These are phyloP conservation scores for Endothia cerciana DNA, from an alignment of 2,329 filamentous ascomycete genomes.

Conservation along the genomic window DNA sequence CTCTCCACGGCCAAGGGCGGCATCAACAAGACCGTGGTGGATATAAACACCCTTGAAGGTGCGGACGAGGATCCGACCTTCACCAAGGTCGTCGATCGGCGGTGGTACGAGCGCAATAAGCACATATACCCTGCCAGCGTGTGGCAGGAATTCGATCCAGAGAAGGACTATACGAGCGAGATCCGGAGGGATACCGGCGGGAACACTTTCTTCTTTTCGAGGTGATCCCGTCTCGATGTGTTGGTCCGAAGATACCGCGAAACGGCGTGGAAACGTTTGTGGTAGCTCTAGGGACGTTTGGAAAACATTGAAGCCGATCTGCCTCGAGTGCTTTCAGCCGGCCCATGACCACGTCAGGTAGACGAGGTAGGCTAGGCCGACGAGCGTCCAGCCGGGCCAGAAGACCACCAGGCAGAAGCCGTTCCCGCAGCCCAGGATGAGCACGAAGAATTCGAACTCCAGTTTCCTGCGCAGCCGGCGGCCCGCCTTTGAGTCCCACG, in stretches of 20 bases:
- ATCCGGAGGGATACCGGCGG: slow-evolving; percentile 83
- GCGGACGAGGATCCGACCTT: slow-evolving; percentile 74
- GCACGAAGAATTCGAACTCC: slow-evolving; percentile 55
- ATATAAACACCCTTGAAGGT: slow-evolving; percentile 70
- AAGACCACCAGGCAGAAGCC: slow-evolving; percentile 54
- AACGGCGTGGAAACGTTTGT: not conserved
- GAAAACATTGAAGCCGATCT: not conserved
- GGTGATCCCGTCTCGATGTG: slow-evolving; percentile 33
- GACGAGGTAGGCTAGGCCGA: slow-evolving; percentile 44
- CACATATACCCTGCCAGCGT: slow-evolving; percentile 96
- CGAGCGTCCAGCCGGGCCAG: slow-evolving; percentile 60
- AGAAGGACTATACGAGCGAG: slow-evolving; percentile 79
- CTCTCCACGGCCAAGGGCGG: slow-evolving; percentile 44
- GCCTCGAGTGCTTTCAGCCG: slow-evolving; percentile 16
- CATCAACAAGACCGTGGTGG: slow-evolving; percentile 43
- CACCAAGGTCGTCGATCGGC: slow-evolving; percentile 92
- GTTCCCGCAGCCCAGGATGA: slow-evolving; percentile 56
- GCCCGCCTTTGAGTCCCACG: slow-evolving; percentile 45
- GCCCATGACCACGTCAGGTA: slow-evolving; percentile 38
- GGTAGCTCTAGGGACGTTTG: not conserved
- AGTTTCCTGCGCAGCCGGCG: slow-evolving; percentile 49
- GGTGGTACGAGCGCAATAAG: slow-evolving; percentile 98
- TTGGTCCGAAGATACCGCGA: no score
- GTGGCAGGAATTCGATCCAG: slow-evolving; percentile 94
- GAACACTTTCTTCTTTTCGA: slow-evolving; percentile 89